Evolutionary conservation across 2,329 filamentous ascomycete genomes (phyloP), one percentile per base, ranked within the genome.

Genomic region (Zasmidium angulare): DNA sequence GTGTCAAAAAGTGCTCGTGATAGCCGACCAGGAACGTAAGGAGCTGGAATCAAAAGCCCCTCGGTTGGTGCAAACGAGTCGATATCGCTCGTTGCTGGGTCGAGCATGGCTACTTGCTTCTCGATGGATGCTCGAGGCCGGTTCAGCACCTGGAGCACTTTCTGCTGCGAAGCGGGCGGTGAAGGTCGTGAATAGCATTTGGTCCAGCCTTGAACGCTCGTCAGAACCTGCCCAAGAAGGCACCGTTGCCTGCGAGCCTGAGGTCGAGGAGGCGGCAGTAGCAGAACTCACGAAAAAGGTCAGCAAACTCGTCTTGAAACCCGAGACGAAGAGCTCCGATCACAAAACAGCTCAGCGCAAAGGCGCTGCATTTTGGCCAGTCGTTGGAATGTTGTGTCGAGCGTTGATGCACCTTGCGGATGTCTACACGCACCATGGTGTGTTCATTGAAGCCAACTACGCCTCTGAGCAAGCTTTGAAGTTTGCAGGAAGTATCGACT

Each of bases 401-500:
- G 86, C 87, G 57, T 79, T 96, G 14, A 76, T 87, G 60, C 87
- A 92, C 59, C 83, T 96, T 2, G 91, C 91, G 0, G 83, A 84
- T 2, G 79, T 96, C 1, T 96, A 93, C 67, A 86, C 89, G 1
- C 89, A 96, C 64, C 84, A 95, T 63, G 95, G 95, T 24, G 84
- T 96, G 76, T 91, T 92, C 64, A 87, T 91, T 61, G 93, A 98
- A 72, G 93, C 93, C 1, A 78, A 93, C 0, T 95, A 93, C 72
- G 96, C 96, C 66, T 88, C 89, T 1, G 89, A 97, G 66, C 89
- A 95, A 68, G 92, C 92, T 0, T 81, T 89, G 55, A 91, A 89
- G 68, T 84, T 96, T 60, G 90, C 90, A 21, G 81, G 83, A 46
- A 59, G 59, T 6, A 54, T 66, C n/a, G 54, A 59, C 9, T 52